Conservation (phyloP, 2,329 filamentous ascomycete species). For the Phyllosticta citribraziliensis region DNA sequence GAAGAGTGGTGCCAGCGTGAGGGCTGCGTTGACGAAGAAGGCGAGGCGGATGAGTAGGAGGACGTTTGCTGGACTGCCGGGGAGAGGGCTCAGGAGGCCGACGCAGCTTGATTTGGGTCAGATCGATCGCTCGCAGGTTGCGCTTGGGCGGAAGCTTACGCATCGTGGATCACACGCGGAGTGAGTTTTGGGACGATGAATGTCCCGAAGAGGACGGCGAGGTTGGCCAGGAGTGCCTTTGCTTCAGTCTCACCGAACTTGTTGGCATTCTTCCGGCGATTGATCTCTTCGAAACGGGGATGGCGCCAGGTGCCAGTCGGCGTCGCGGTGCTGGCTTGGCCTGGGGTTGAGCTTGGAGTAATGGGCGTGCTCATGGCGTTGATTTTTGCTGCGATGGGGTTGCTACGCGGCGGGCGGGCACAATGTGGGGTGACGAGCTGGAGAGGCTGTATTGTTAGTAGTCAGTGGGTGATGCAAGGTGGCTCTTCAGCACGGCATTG, state of each 20-base stretch:
- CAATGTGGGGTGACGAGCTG: neutral
- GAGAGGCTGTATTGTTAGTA: conserved; percentile 1
- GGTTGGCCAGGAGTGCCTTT: conserved; percentile 59
- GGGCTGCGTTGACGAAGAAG: conserved; percentile 51
- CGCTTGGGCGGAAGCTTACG: neutral
- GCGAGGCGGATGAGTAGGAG: conserved; percentile 45
- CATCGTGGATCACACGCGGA: neutral
- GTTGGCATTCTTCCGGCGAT: conserved; percentile 64
- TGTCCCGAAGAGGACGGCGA: conserved; percentile 42
- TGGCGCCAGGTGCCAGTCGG: conserved; percentile 77
- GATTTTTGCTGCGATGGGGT: conserved; percentile 1
- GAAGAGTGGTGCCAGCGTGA: conserved; percentile 64
- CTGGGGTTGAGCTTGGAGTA: conserved; percentile 8
- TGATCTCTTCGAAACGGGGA: conserved; percentile 79
- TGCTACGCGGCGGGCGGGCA: neutral
- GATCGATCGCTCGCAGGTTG: neutral
- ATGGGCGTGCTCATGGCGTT: conserved; percentile 7
- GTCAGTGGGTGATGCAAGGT: conserved; percentile 1
- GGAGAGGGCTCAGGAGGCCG: conserved; percentile 27
- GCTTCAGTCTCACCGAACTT: conserved; percentile 73
- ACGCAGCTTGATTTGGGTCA: neutral
- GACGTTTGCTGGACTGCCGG: conserved; percentile 26
- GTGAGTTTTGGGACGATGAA: conserved; percentile 33
- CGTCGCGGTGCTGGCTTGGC: conserved; percentile 11
- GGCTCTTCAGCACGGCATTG: neutral